phyloP scores from a whole-genome alignment of 352 stramenopile genomes.

The Globisporangium recalcitrans region DNA sequence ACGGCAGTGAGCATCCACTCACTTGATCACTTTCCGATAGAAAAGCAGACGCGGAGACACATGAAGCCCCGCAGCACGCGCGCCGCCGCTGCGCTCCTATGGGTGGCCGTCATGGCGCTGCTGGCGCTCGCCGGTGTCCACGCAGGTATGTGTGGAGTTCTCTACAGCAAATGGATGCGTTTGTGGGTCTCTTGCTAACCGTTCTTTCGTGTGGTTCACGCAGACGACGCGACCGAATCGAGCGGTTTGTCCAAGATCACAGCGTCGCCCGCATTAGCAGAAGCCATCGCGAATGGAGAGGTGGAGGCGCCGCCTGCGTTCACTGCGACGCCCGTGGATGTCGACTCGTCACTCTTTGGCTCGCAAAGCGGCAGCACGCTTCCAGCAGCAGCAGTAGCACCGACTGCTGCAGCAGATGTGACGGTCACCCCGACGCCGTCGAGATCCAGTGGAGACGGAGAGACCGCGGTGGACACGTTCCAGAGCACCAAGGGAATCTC shows the following conservation, averaged over 20 bases:
- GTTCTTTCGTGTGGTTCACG: not conserved
- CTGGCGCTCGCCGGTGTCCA: slow-evolving; percentile 1
- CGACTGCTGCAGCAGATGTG: not conserved
- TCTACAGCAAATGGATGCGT: not conserved
- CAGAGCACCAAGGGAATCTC: slow-evolving; percentile 3
- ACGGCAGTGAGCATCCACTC: not conserved
- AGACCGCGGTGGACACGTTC: slow-evolving; percentile 18
- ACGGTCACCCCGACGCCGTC: not conserved
- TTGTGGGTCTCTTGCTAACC: not conserved
- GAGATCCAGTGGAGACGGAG: not conserved
- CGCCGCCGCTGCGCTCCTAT: not conserved
- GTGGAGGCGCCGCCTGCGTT: slow-evolving; percentile 2
- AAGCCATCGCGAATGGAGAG: slow-evolving; percentile 15
- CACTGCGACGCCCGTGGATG: slow-evolving; percentile 13
- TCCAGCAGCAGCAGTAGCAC: not conserved
- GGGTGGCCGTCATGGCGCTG: not conserved
- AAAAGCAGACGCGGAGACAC: not conserved
- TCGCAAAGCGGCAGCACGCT: not conserved
- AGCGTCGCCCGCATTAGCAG: slow-evolving; percentile 7
- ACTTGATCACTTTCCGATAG: not conserved
- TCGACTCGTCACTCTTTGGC: not conserved
- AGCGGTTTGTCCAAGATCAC: slow-evolving; percentile 15
- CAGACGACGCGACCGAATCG: not conserved
- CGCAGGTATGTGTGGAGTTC: not conserved
- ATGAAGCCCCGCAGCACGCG: slow-evolving; percentile 5